phyloP scores from a whole-genome alignment of 1,139 yeast species.

The Saccharomycopsis hybrid region DNA sequence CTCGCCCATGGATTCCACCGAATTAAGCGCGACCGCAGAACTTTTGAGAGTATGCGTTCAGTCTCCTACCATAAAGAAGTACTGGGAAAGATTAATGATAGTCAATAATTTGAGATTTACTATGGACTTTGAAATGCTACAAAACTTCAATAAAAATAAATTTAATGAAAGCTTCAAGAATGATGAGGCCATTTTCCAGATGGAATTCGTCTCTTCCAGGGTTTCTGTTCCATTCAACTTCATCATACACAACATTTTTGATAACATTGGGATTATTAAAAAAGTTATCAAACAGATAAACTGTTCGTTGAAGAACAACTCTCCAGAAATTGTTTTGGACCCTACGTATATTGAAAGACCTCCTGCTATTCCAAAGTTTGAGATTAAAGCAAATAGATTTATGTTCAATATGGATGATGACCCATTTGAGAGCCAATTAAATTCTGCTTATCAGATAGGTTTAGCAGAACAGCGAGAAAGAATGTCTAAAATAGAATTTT shows the following conservation, averaged over 20 bases:
- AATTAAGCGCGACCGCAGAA: constrained; percentile 22
- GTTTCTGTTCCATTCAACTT: constrained; percentile 22
- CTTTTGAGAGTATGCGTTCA: constrained; percentile 8
- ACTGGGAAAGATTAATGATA: constrained; percentile 48
- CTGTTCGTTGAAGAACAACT: constrained; percentile 38
- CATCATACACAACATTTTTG: constrained; percentile 54
- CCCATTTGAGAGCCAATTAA: constrained; percentile 76
- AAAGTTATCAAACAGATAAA: constrained; percentile 52
- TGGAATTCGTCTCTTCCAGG: constrained; percentile 31
- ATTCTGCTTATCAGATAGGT: constrained; percentile 73
- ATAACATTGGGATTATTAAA: constrained; percentile 47
- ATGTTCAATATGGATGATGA: constrained; percentile 55
- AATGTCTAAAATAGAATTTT: constrained; percentile 16
- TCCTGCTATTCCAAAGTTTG: constrained; percentile 42
- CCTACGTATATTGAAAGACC: constrained; percentile 33
- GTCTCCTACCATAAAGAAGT: constrained; percentile 36
- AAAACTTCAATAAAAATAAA: constrained; percentile 27
- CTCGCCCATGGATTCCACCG: constrained; percentile 25
- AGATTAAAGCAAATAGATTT: constrained; percentile 39
- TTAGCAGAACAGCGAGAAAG: constrained; percentile 62
- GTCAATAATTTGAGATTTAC: constrained; percentile 30
- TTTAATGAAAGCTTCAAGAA: constrained; percentile 30
- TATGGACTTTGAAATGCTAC: constrained; percentile 24
- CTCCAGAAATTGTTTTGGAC: constrained; percentile 31
- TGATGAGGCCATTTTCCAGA: constrained; percentile 39